Conservation (phyloP, 2,329 filamentous ascomycete genomes). For the Pseudogymnoascus sp. region DNA sequence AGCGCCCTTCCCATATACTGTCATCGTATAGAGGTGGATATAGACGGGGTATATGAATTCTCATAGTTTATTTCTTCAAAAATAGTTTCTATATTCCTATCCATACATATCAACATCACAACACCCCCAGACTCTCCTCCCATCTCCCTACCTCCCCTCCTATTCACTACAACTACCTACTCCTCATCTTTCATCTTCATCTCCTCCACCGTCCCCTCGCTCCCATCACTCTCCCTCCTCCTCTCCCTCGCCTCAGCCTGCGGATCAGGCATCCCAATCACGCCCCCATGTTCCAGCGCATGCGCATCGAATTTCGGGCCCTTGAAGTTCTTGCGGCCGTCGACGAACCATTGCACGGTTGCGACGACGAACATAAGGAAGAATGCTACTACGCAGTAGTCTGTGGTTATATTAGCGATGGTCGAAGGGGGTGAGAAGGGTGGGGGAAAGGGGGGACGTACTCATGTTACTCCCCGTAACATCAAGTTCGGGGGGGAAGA, state of each 20-base stretch:
- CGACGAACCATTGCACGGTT: constrained; percentile 50
- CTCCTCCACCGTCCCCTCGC: constrained; percentile 6
- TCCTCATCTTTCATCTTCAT: constrained; percentile 13
- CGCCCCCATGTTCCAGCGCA: constrained; percentile 23
- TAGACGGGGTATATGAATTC: neutral
- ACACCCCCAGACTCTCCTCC: neutral
- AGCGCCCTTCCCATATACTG: too few species aligned
- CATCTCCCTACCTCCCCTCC: neutral
- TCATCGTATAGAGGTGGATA: too few species aligned
- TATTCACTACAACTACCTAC: constrained; percentile 13
- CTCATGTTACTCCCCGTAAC: constrained; percentile 56
- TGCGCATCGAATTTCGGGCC: constrained; percentile 35
- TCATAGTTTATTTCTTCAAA: neutral
- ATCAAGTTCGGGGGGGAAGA: constrained; percentile 53
- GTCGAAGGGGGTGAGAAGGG: too few species aligned
- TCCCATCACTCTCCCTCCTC: neutral
- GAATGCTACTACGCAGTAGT: constrained; percentile 31
- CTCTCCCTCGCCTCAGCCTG: neutral
- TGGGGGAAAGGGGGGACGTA: constrained; percentile 27
- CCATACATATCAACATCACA: neutral
- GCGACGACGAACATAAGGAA: constrained; percentile 35
- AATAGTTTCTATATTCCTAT: neutral
- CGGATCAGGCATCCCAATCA: constrained; percentile 13
- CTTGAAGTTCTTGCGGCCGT: constrained; percentile 53
- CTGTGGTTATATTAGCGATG: neutral